phyloP scores from a whole-genome alignment of 768 basidiomycete genomes.

The Serendipita sp. region DNA sequence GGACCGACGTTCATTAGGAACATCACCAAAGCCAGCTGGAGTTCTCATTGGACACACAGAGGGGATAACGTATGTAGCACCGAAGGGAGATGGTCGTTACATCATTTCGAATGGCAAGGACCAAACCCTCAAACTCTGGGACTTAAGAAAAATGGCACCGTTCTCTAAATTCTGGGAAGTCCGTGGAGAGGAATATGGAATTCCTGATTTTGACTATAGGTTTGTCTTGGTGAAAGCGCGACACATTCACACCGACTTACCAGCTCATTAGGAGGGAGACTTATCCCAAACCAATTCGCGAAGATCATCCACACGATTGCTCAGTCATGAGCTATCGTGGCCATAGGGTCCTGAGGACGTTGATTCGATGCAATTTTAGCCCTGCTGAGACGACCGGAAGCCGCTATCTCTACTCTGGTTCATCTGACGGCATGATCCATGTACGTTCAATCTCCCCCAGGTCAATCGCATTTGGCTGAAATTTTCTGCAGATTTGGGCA shows the following conservation, averaged over 20 bases:
- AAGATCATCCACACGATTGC: conserved; percentile 72
- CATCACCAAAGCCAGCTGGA: conserved; percentile 62
- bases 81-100: conserved; percentile 93
- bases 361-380: conserved; percentile 94
- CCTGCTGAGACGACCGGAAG: conserved; percentile 81
- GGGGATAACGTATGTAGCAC: conserved; percentile 84
- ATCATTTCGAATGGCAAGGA: conserved; percentile 94
- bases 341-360: conserved; percentile 73
- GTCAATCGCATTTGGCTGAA: no score
- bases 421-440: conserved; percentile 70
- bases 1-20: conserved; percentile 34
- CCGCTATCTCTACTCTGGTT: conserved; percentile 90
- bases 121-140: conserved; percentile 82
- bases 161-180: conserved; percentile 48
- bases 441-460: conserved; percentile 24
- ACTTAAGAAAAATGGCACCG: conserved; percentile 80
- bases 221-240: conserved; percentile 23
- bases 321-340: conserved; percentile 94
- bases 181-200: conserved; percentile 34
- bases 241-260: conserved; percentile 16
- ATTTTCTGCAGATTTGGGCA: conserved; percentile 62
- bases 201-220: conserved; percentile 60
- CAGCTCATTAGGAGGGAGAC: conserved; percentile 9
- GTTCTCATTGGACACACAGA: conserved; percentile 92
- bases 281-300: conserved; percentile 45